Base-by-base conservation (phyloP, 2,329 filamentous ascomycete genomes). In the Hymenotorrendiella dingleyae region DNA sequence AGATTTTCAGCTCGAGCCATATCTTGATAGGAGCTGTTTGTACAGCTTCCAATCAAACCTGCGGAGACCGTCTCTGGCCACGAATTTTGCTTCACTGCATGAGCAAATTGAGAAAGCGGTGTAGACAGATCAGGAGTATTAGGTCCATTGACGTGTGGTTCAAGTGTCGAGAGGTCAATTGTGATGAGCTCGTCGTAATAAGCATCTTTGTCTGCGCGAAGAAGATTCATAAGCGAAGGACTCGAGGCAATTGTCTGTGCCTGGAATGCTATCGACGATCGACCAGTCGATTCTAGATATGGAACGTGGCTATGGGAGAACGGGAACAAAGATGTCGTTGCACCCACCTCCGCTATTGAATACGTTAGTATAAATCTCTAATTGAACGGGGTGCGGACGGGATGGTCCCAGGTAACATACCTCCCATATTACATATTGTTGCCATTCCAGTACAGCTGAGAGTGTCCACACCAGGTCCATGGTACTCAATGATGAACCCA, bases 11-110 rank as follows among this genome's bases (percentile, higher is more conserved):
- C 87, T 48, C 91, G 84, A 26, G 90, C 94, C 93, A 98, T 98
- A 63, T 98, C 93, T 67, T 96, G 85, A 65, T 97, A 98, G 2
- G 93, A 97, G 64, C 87, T 94, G 75, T 98, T 98, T 38, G 93
- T 98, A 73, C 93, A 98, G 69, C 89, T 95, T 47, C 93, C 93
- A 61, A 98, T 98, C 42, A 98, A 76, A 39, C 90, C 90, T 20
- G 93, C 91, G 10, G 89, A 93, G 48, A 98, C 84, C 50, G 83
- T 88, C 61, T 86, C 78, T 2, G 93, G 93, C 93, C 93, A 98
- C 38, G 84, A 71, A 65, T 96, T 88, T 56, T 84, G 75, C 65
- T 84, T 75, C 17, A 96, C 87, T 2, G 84, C 82, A 45, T 86
- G 76, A 61, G 89, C 88, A 71, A 98, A 98, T 60, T 83, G 76